Base-by-base conservation (phyloP, 192 early-diverging fungal genomes). In the Linderina pennispora region DNA sequence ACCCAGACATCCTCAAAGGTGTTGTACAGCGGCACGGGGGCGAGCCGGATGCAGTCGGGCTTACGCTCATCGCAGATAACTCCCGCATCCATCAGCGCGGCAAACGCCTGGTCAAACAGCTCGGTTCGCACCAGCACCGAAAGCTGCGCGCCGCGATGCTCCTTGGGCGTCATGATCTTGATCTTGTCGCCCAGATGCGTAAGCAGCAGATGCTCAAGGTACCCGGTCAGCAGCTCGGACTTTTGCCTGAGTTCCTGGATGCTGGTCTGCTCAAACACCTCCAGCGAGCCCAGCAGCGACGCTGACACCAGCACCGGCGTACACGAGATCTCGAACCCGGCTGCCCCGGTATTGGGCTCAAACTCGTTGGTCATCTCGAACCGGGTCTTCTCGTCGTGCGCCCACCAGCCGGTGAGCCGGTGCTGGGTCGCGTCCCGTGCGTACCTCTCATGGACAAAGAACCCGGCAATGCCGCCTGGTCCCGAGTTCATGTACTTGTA, bases 401-500 rank as follows among this genome's bases (percentile, higher is more conserved):
- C 87, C 93, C 93, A 99, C 96, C 96, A 98, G 8, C 92, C 92
- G 2, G 82, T 75, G 23, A 94, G 76, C 21, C 87, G 79, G 11
- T 76, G 75, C 35, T 82, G 68, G 15, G 65, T 59, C 28, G 69
- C 55, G 41, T 76, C 62, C 24, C 68, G 58, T n/a, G 77, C 79
- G 50, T 94, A 80, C 48, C 80, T 82, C 56, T 88, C 80, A 45
- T 99, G 91, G 6, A 99, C 81, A 66, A 93, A 99, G 7, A 88
- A 79, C 2, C 90, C 90, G 13, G 81, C 90, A 47, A 99, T 94
- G 28, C 87, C 87, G 31, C 96, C 96, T 0, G 96, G 90, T 3
- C 96, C 94, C n/a, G 91, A 80, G 58, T 99, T 99, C 36, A 99
- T 69, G 63, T 99, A 99, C 64, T 99, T 99, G 82, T 98, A 98